Conservation (phyloP, 108 stramenopile species). For the Seminavis robusta region DNA sequence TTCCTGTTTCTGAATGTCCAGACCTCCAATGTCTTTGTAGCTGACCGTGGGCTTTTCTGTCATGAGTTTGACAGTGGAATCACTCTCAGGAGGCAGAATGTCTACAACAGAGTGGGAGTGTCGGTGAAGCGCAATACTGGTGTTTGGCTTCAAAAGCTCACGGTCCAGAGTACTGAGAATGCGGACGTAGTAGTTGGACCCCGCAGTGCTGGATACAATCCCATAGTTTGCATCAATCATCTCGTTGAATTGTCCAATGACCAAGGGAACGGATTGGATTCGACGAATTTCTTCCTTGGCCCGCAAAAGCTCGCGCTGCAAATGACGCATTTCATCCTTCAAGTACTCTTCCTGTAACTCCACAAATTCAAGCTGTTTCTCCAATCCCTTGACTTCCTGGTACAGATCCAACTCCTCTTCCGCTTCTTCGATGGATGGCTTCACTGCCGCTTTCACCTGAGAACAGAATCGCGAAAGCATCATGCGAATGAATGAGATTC, state of each 20-base stretch:
- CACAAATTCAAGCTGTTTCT: conserved; percentile 90
- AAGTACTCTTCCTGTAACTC: conserved; percentile 98
- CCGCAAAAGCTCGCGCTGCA: conserved; percentile 96
- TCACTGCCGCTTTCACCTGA: too few relatives aligned
- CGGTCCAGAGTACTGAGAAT: conserved; percentile 96
- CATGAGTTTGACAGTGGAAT: conserved; percentile 99
- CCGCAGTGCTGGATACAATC: conserved; percentile 93
- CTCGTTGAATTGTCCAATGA: conserved; percentile 99
- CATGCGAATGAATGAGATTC: too few relatives aligned
- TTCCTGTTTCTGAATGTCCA: conserved; percentile 99
- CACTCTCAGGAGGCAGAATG: conserved; percentile 97
- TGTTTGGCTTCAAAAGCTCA: conserved; percentile 97
- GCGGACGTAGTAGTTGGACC: conserved; percentile 97
- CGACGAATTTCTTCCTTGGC: conserved; percentile 98
- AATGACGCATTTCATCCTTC: conserved; percentile 99
- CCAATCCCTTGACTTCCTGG: conserved; percentile 84
- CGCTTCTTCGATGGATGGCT: background rate
- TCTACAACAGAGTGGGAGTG: conserved; percentile 98
- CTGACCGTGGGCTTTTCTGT: conserved; percentile 97
- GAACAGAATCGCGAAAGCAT: too few relatives aligned
- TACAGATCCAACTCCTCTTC: conserved; percentile 64
- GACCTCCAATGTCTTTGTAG: conserved; percentile 99
- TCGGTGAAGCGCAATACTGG: conserved; percentile 95
- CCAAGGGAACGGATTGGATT: conserved; percentile 97
- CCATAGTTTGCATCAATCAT: conserved; percentile 99